Conservation (phyloP, 495 filamentous ascomycete species). For the Chaetomium tenue region DNA sequence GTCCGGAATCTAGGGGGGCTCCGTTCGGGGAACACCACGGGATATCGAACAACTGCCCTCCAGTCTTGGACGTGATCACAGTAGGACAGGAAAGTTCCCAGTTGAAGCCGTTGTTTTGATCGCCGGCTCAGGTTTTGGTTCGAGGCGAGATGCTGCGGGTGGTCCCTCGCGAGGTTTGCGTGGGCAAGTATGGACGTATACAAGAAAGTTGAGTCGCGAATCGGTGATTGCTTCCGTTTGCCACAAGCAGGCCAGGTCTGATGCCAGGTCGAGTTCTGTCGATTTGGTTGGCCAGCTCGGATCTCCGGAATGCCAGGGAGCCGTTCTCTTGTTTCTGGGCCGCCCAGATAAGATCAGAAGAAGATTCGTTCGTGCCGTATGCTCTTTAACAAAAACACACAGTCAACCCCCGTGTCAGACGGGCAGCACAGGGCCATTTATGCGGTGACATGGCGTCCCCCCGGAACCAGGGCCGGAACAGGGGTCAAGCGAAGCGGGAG, state of each 20-base stretch:
- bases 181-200: not conserved
- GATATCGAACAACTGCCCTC: not conserved
- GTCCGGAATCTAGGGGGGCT: not conserved
- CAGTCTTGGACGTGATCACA: not conserved
- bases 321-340: not conserved
- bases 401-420: conserved; percentile 3
- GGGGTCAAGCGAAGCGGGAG: conserved; percentile 3
- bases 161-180: not conserved
- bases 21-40: not conserved
- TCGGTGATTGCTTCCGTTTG: not conserved
- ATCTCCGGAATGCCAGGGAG: too few species aligned
- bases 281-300: too few species aligned
- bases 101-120: not conserved
- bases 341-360: not conserved
- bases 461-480: conserved; percentile 16
- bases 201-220: not conserved
- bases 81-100: not conserved
- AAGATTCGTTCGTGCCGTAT: not conserved
- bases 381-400: not conserved
- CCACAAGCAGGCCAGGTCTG: not conserved
- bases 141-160: not conserved
- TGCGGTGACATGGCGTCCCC: not conserved
- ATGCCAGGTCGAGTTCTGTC: not conserved
- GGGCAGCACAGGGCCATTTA: conserved; percentile 11
- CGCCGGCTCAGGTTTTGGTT: not conserved